Base-by-base conservation (phyloP, 441 rosid genomes). In the Gossypium davidsonii region DNA sequence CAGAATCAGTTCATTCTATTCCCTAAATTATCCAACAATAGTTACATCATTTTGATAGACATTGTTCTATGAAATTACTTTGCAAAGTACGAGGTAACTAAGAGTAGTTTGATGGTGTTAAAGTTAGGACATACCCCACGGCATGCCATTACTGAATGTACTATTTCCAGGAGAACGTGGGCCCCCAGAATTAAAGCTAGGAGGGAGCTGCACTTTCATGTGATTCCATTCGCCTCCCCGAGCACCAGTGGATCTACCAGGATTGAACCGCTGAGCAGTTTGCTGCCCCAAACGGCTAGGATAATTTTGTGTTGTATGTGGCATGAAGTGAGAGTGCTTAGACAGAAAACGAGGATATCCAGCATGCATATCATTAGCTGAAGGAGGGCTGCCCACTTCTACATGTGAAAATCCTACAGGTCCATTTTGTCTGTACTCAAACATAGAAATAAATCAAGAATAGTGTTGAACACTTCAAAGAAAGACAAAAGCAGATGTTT, bases 281-380 rank as follows among this genome's bases (percentile, higher is more conserved):
- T 85, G 97, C 78, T 96, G 99, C 72, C 98, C 91, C 74, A 96
- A 88, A 51, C 98, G 98, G 81, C 99, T 96, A 10, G 92, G 97
- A 73, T 93, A 85, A 84, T 88, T 96, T 78, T 90, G 96, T 5
- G 92, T 62, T 66, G 79, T 61, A 62, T 89, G 96, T 12, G 90
- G 83, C 67, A 73, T 76, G 68, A 80, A 83, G 82, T 85, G 83
- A 67, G 91, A 78, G 74, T 88, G 82, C 81, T 86, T 89, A 76
- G 94, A 85, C 75, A 79, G 79, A 63, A 83, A 81, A 73, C 84
- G 97, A 70, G 87, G 84, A 76, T 81, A 84, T 76, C 98, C 93
- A 75, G 79, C 79, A 83, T 85, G 87, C 44, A 73, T 77, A 73
- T 96, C 99, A 80, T 82, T 83, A 76, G 85, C 67, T 74, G 92